A percentile compares a stretch with the other conserved stretches of the same genome.
Conservation (phyloP, 2,329 filamentous ascomycete species). For the Xylaria multiplex region DNA sequence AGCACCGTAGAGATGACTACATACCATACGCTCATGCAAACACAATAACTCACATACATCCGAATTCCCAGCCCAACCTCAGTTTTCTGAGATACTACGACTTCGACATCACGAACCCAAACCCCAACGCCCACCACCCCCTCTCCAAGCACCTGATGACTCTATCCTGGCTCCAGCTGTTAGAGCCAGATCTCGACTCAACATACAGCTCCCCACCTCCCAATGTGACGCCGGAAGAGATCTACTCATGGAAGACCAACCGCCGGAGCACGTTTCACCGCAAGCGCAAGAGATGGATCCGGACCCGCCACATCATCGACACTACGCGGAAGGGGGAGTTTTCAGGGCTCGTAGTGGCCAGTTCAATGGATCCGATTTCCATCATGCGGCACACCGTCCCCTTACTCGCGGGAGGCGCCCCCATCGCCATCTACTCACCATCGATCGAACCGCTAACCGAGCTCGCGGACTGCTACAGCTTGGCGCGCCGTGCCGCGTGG, state of each 20-base stretch:
- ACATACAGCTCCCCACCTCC: slow-evolving; percentile 76
- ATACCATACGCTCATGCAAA: slow-evolving; percentile 76
- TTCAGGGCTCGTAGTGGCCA: slow-evolving; percentile 84
- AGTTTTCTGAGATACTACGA: slow-evolving; percentile 88
- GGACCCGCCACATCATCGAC: slow-evolving; percentile 77
- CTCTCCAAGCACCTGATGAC: slow-evolving; percentile 83
- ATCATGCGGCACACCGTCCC: slow-evolving; percentile 81
- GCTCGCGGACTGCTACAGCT: slow-evolving; percentile 85
- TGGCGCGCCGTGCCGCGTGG: slow-evolving; percentile 81
- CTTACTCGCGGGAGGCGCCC: slow-evolving; percentile 82
- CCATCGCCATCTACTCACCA: slow-evolving; percentile 86
- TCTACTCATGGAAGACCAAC: slow-evolving; percentile 80
- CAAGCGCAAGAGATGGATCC: slow-evolving; percentile 85
- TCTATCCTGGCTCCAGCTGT: slow-evolving; percentile 90
- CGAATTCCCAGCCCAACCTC: slow-evolving; percentile 87
- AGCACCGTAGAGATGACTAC: slow-evolving; percentile 55
- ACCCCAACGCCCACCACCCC: slow-evolving; percentile 74
- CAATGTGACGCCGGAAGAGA: slow-evolving; percentile 64
- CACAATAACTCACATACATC: slow-evolving; percentile 82
- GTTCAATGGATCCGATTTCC: slow-evolving; percentile 80
- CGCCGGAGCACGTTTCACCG: slow-evolving; percentile 87
- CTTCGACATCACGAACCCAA: slow-evolving; percentile 77
- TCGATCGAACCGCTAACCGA: slow-evolving; percentile 80
- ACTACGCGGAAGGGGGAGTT: slow-evolving; percentile 79
- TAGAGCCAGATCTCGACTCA: slow-evolving; percentile 78